phyloP scores from a whole-genome alignment of 2,329 filamentous ascomycete genomes.

The Pseudogymnoascus destructans region DNA sequence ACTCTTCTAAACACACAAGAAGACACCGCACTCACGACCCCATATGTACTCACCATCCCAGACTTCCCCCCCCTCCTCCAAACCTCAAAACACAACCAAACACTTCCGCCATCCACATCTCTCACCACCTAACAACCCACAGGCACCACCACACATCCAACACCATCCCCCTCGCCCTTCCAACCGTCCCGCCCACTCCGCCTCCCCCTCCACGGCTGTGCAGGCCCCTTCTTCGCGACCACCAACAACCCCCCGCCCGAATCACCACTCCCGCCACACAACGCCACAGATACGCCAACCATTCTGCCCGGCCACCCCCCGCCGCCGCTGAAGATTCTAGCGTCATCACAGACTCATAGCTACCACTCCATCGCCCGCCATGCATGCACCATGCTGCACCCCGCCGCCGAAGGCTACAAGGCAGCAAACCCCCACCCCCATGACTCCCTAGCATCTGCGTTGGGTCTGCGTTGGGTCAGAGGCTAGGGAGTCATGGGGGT shows the following conservation, averaged over 20 bases:
- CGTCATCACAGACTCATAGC: not conserved
- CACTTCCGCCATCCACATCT: not conserved
- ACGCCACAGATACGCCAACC: not conserved
- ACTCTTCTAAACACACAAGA: not conserved
- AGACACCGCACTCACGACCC: not conserved
- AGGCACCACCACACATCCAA: not conserved
- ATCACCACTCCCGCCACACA: not conserved
- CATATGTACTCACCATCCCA: not conserved
- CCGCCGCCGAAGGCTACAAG: not conserved
- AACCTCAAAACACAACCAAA: not conserved
- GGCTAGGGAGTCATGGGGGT: not conserved
- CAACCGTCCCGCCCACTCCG: not conserved
- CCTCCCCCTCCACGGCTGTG: not conserved
- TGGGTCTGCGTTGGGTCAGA: not conserved
- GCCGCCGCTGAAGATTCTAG: not conserved
- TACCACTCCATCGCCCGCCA: not conserved
- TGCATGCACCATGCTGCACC: not conserved
- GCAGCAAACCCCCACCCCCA: not conserved
- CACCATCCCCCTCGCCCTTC: not conserved
- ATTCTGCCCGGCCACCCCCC: not conserved
- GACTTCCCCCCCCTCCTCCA: not conserved
- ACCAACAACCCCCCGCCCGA: not conserved
- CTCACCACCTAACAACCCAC: not conserved
- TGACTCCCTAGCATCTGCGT: not conserved
- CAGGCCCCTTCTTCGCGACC: not conserved